Conservation (phyloP, 2,329 filamentous ascomycete genomes). For the Hypoxylon sp. region DNA sequence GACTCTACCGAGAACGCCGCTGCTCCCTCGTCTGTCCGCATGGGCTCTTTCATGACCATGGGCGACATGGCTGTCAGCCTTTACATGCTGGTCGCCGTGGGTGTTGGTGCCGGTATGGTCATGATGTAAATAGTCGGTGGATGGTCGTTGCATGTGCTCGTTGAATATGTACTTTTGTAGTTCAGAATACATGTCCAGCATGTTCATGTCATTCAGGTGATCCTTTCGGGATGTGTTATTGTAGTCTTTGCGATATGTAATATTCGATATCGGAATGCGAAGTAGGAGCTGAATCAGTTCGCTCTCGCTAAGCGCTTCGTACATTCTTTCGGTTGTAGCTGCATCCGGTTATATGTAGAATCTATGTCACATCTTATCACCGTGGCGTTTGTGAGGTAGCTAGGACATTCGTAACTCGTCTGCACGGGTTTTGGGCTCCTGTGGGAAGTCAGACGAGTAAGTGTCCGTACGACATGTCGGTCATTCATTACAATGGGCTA, state of each 20-base stretch:
- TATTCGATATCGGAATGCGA: too few species aligned
- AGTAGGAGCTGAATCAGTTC: too few species aligned
- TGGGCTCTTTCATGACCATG: constrained; percentile 53
- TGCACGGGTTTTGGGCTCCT: too few species aligned
- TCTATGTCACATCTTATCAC: too few species aligned
- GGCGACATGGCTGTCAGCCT: constrained; percentile 58
- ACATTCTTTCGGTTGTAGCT: too few species aligned
- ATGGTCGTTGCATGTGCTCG: constrained; percentile 4
- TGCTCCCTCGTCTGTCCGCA: constrained; percentile 49
- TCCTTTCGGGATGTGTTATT: not conserved
- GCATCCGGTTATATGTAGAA: too few species aligned
- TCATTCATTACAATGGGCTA: too few species aligned
- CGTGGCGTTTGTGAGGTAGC: too few species aligned
- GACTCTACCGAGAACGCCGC: constrained; percentile 43
- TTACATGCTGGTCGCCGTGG: constrained; percentile 61
- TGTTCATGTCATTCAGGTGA: constrained; percentile 5
- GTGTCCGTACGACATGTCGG: too few species aligned
- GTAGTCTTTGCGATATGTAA: not conserved
- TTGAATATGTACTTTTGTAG: constrained; percentile 6
- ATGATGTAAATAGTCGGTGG: constrained; percentile 53
- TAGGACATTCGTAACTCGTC: too few species aligned
- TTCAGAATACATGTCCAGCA: not conserved
- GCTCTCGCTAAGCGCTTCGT: too few species aligned
- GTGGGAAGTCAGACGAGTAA: too few species aligned
- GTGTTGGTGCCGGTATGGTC: constrained; percentile 62